Evolutionary conservation across 108 stramenopile genomes (phyloP).

Genomic region (Stephanodiscus minutulus): DNA sequence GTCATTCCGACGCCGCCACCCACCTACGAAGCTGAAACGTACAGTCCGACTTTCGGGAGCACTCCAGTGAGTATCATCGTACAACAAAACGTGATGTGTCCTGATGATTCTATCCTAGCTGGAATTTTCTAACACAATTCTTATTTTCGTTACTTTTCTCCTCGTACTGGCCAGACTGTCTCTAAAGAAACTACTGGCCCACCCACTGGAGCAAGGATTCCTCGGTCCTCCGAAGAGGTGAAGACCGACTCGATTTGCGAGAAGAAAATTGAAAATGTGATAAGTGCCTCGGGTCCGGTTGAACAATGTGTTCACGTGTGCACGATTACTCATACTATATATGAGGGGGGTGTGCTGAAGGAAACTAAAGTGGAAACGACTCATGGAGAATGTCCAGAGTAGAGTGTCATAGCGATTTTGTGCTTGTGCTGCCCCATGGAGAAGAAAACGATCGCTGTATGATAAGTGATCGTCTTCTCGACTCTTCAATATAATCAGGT

Average conservation of each 20-base stretch:
- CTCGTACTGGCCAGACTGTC: neutral
- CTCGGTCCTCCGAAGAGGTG: neutral
- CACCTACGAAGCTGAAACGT: neutral
- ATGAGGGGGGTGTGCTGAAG: neutral
- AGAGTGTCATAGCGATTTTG: too few species aligned
- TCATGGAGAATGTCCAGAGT: slow-evolving; percentile 1
- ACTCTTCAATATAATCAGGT: too few species aligned
- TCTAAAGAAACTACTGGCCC: slow-evolving; percentile 13
- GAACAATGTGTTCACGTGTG: slow-evolving; percentile 14
- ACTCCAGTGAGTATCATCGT: neutral
- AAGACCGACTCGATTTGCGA: slow-evolving; percentile 12
- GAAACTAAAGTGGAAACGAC: neutral
- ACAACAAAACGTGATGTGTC: too few species aligned
- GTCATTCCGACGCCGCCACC: neutral
- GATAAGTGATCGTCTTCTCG: too few species aligned
- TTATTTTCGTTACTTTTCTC: neutral
- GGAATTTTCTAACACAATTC: too few species aligned
- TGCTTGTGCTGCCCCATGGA: too few species aligned
- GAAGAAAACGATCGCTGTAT: too few species aligned
- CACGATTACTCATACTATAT: neutral
- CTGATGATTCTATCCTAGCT: too few species aligned
- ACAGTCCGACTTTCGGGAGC: neutral
- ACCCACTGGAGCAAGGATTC: neutral
- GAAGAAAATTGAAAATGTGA: neutral
- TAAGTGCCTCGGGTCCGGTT: neutral